Evolutionary conservation across 2,329 filamentous ascomycete species (phyloP).

Genomic region (Onygenales sp.): DNA sequence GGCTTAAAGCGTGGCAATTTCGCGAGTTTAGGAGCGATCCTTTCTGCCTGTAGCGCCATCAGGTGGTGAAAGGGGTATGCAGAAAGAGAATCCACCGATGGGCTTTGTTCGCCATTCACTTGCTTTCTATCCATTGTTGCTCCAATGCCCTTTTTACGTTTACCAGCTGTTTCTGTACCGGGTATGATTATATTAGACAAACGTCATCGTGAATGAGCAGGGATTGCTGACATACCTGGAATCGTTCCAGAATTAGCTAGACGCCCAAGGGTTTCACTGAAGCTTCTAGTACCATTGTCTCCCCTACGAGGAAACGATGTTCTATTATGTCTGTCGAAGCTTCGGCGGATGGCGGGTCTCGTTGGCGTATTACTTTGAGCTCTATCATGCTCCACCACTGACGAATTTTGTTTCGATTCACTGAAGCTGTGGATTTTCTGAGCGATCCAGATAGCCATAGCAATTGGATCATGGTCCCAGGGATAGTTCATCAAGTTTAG

Average conservation of each 20-base stretch:
- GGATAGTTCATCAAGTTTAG: background rate
- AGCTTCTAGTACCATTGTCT: too few relatives aligned
- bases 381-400: background rate
- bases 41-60: background rate
- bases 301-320: background rate
- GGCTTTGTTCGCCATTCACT: background rate
- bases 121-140: background rate
- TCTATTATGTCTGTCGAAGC: background rate
- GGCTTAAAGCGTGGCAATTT: constrained; percentile 3
- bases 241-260: background rate
- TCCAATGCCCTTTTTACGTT: background rate
- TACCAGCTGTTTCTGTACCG: background rate
- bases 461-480: constrained; percentile 3
- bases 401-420: too few relatives aligned
- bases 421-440: constrained; percentile 1
- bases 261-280: background rate
- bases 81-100: background rate
- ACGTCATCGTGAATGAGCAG: background rate
- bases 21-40: constrained; percentile 3
- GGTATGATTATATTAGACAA: background rate
- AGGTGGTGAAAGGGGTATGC: background rate
- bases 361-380: background rate
- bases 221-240: background rate
- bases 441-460: constrained; percentile 2
- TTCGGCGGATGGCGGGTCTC: background rate